Conservation (phyloP, 768 basidiomycete species). For the Mycena polygramma region DNA sequence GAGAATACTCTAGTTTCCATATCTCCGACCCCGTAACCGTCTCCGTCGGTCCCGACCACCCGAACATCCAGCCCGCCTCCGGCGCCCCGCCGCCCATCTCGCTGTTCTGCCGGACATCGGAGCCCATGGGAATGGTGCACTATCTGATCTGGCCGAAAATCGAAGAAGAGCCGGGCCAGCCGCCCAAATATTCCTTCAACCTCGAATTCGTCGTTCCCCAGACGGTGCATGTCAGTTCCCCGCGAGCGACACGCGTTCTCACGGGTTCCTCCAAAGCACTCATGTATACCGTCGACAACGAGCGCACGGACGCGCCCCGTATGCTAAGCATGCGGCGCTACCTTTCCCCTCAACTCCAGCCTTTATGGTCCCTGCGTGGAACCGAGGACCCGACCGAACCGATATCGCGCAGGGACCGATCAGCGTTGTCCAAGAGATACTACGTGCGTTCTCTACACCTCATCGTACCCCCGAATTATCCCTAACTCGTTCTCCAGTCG, state of each 20-base stretch:
- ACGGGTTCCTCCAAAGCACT: conserved; percentile 61
- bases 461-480: neutral
- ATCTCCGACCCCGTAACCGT: conserved; percentile 57
- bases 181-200: conserved; percentile 41
- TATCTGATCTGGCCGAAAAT: conserved; percentile 49
- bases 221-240: conserved; percentile 44
- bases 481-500: conserved; percentile 27
- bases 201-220: conserved; percentile 44
- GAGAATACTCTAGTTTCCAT: conserved; percentile 45
- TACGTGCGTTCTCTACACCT: conserved; percentile 28
- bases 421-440: conserved; percentile 34
- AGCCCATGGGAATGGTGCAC: conserved; percentile 50
- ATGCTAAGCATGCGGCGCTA: conserved; percentile 38
- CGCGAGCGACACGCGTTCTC: conserved; percentile 49
- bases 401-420: conserved; percentile 35
- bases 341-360: conserved; percentile 35
- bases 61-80: conserved; percentile 39
- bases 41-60: conserved; percentile 46
- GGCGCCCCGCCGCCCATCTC: conserved; percentile 56
- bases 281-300: conserved; percentile 52
- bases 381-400: conserved; percentile 35
- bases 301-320: conserved; percentile 48
- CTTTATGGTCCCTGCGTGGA: conserved; percentile 30
- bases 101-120: conserved; percentile 49
- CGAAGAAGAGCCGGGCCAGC: conserved; percentile 16